Percentiles rank a stretch among this genome's conserved stretches.
Conservation (phyloP, 2,329 filamentous ascomycete species). For the Talaromyces funiculosus region DNA sequence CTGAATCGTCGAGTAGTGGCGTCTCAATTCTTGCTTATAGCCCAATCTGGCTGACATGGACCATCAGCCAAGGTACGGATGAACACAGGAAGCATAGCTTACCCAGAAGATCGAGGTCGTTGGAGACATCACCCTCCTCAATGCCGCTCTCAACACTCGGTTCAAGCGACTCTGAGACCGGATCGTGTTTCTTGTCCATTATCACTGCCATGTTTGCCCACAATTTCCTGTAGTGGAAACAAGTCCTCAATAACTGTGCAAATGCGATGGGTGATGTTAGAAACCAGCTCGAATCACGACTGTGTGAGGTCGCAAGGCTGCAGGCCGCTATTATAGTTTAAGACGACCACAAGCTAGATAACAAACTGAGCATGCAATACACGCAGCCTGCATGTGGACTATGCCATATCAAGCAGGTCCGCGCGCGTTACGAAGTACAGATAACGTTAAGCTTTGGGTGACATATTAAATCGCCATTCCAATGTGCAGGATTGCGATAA, state of each 20-base stretch:
- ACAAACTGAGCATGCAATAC: neutral
- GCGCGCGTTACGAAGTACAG: neutral
- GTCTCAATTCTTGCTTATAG: constrained; percentile 57
- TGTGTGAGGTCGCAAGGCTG: neutral
- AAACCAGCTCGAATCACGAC: neutral
- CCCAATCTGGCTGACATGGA: constrained; percentile 24
- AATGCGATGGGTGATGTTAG: neutral
- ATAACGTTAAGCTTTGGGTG: constrained; percentile 1
- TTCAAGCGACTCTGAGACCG: neutral
- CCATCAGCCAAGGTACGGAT: neutral
- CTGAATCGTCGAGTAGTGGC: constrained; percentile 59
- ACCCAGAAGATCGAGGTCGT: constrained; percentile 12
- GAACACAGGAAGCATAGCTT: neutral
- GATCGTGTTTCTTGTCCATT: constrained; percentile 1
- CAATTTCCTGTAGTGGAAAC: neutral
- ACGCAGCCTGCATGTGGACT: neutral
- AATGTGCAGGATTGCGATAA: neutral
- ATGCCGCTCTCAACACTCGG: neutral
- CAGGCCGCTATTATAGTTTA: neutral
- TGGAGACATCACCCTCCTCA: constrained; percentile 5
- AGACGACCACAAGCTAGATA: neutral
- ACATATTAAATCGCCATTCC: neutral
- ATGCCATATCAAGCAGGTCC: neutral
- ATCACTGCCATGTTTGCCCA: constrained; percentile 1
- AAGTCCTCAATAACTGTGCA: neutral